These are phyloP conservation scores for Boletus insuetus DNA, from an alignment of 768 basidiomycete species.

Conservation along the genomic window DNA sequence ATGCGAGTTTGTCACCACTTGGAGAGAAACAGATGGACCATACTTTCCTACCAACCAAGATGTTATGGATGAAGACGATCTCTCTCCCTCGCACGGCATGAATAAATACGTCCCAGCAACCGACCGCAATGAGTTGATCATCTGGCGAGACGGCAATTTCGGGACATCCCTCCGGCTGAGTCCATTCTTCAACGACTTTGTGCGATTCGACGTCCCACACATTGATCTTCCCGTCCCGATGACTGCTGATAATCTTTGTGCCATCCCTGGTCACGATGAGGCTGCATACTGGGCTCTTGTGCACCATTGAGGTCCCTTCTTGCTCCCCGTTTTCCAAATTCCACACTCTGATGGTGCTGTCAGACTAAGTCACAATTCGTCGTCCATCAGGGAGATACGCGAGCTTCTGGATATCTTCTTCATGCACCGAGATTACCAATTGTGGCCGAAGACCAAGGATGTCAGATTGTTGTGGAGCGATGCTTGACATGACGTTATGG, in stretches of 20 bases:
- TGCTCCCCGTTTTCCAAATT: neutral
- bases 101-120: neutral
- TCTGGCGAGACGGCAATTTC: neutral
- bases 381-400: neutral
- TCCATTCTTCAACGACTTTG: neutral
- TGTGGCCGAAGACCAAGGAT: too few relatives aligned
- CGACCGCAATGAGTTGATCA: neutral
- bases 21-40: neutral
- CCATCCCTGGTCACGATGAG: neutral
- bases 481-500: too few relatives aligned
- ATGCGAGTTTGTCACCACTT: neutral
- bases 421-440: too few relatives aligned
- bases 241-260: neutral
- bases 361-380: neutral
- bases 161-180: too few relatives aligned
- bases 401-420: neutral
- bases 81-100: neutral
- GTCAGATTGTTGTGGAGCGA: too few relatives aligned
- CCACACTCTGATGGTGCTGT: neutral
- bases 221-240: neutral
- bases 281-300: neutral
- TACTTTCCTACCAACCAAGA: neutral
- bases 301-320: neutral
- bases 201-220: neutral
- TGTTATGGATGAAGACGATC: neutral